phyloP scores from a whole-genome alignment of 148 eudicot genomes.

The Rhododendron mucronatum region DNA sequence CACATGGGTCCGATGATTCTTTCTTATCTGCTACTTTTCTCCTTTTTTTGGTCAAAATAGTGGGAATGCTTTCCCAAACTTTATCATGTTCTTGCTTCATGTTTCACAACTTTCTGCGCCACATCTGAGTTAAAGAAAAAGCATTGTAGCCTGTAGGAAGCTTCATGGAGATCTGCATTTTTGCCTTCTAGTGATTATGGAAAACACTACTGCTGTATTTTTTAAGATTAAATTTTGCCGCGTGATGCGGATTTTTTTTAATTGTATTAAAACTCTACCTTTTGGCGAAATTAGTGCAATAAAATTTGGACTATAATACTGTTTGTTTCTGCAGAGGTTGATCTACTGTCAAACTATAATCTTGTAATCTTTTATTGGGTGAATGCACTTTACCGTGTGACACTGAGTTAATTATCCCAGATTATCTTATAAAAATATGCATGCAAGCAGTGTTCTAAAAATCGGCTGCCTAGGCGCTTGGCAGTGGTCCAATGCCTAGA shows the following conservation, averaged over 20 bases:
- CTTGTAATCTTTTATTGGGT: not conserved
- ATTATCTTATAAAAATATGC: constrained; percentile 11
- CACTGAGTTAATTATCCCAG: constrained; percentile 13
- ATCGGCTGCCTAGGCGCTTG: not conserved
- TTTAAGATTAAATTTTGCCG: not conserved
- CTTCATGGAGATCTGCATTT: constrained; percentile 12
- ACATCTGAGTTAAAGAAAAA: not conserved
- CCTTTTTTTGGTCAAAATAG: not conserved
- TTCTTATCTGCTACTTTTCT: not conserved
- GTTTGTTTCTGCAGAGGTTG: constrained; percentile 10
- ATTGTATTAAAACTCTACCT: not conserved
- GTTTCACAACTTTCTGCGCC: not conserved
- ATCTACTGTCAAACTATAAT: not conserved
- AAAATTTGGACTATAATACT: not conserved
- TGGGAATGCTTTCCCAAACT: not conserved
- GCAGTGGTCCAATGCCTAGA: no score
- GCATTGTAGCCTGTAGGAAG: constrained; percentile 9
- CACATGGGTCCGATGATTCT: not conserved
- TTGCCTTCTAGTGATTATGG: not conserved
- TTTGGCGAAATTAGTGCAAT: not conserved
- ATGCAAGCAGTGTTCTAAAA: not conserved
- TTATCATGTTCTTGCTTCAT: constrained; percentile 6
- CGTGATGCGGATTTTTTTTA: not conserved
- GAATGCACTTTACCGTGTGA: constrained; percentile 7
- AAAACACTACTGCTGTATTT: not conserved